A percentile compares a stretch with the other conserved stretches of the same genome.
Conservation (phyloP, 805 yeast genomes). For the Nakazawaea ishiwadae region DNA sequence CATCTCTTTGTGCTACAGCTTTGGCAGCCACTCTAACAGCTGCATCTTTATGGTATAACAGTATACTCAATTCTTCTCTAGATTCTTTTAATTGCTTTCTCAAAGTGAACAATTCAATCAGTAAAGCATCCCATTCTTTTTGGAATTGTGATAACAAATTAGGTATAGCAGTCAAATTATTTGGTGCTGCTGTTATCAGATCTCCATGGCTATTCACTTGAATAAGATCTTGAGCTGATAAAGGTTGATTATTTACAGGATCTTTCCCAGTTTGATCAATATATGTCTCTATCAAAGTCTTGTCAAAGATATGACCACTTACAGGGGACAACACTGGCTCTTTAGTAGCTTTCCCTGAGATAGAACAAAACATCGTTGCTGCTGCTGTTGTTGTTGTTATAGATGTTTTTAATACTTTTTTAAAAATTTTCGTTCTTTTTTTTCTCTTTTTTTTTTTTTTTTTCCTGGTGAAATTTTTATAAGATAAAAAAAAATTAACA, state of each 20-base stretch:
- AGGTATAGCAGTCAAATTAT: conserved; percentile 68
- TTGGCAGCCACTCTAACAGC: conserved; percentile 81
- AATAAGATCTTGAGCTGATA: conserved; percentile 55
- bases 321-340: conserved; percentile 73
- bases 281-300: conserved; percentile 52
- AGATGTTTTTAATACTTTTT: background rate
- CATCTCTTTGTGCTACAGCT: conserved; percentile 72
- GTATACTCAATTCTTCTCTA: conserved; percentile 68
- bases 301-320: conserved; percentile 70
- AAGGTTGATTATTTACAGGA: conserved; percentile 66
- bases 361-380: conserved; percentile 12
- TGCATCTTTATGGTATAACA: conserved; percentile 85
- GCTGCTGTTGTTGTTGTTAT: background rate
- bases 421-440: background rate
- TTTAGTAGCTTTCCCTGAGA: conserved; percentile 68
- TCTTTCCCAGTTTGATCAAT: conserved; percentile 64
- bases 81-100: conserved; percentile 66
- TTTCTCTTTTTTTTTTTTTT: too few species aligned
- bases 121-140: conserved; percentile 85
- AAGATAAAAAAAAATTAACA: too few species aligned
- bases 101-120: conserved; percentile 72
- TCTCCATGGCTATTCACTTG: conserved; percentile 20
- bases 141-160: conserved; percentile 70
- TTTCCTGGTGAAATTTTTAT: too few species aligned
- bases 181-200: conserved; percentile 19